Percentiles rank a stretch among this genome's conserved stretches.
phyloP scores from a whole-genome alignment of 768 basidiomycete species.

The Naematelia encephala region DNA sequence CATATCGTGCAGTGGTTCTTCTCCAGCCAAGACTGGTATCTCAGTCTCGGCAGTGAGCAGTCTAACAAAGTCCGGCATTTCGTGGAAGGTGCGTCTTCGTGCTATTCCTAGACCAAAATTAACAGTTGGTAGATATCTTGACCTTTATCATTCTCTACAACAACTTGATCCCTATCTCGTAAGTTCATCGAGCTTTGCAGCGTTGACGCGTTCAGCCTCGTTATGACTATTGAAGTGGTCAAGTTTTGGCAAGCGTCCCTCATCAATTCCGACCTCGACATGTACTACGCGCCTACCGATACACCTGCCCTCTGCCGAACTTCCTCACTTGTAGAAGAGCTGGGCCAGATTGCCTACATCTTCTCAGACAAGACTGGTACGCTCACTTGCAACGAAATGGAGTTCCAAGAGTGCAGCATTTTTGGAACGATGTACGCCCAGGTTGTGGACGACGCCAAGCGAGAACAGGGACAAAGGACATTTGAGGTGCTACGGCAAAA shows the following conservation, averaged over 20 bases:
- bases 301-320: constrained; percentile 97
- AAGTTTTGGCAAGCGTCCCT: constrained; percentile 96
- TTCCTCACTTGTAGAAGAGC: constrained; percentile 94
- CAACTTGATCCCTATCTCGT: constrained; percentile 96
- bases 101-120: not conserved
- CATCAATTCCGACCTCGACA: constrained; percentile 96
- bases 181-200: constrained; percentile 12
- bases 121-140: constrained; percentile 68
- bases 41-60: constrained; percentile 56
- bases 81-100: constrained; percentile 15
- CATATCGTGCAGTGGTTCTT: constrained; percentile 68
- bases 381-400: constrained; percentile 96
- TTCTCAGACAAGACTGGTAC: constrained; percentile 60
- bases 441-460: constrained; percentile 79
- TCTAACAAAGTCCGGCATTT: constrained; percentile 46
- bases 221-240: constrained; percentile 99
- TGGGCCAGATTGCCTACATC: constrained; percentile 74
- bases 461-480: constrained; percentile 72
- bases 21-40: constrained; percentile 83
- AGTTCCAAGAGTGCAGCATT: constrained; percentile 84
- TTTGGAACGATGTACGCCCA: constrained; percentile 87
- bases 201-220: constrained; percentile 56
- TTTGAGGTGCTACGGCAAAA: constrained; percentile 67
- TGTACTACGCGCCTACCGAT: constrained; percentile 94
- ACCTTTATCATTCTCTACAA: constrained; percentile 99